Percentiles rank a stretch among this genome's conserved stretches.
Conservation (phyloP, 2,329 filamentous ascomycete species). For the Phaeosphaeria sp. region DNA sequence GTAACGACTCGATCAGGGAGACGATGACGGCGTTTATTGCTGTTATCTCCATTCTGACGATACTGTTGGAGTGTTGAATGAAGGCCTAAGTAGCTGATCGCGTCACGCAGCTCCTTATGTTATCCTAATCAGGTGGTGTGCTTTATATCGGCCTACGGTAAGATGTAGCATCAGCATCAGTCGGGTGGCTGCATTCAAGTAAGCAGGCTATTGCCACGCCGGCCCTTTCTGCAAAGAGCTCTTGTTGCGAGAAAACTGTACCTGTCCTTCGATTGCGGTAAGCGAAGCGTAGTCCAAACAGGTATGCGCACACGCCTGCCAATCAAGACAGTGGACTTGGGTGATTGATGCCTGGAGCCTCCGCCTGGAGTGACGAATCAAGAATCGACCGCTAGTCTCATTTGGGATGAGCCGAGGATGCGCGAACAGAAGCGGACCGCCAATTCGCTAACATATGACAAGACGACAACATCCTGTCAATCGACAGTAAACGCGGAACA, state of each 20-base stretch:
- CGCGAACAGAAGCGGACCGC: background rate
- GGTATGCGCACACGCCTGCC: background rate
- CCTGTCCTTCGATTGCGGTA: background rate
- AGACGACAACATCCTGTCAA: background rate
- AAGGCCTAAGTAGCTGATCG: too few species aligned
- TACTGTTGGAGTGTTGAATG: background rate
- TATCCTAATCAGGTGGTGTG: background rate
- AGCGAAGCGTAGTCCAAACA: background rate
- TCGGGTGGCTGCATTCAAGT: background rate
- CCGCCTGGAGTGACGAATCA: background rate
- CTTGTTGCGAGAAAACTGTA: background rate
- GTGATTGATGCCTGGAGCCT: background rate
- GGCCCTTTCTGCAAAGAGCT: background rate
- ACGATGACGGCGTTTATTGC: conserved; percentile 19
- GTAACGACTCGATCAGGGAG: conserved; percentile 25
- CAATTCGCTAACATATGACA: background rate
- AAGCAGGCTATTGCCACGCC: background rate
- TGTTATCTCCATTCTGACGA: conserved; percentile 20
- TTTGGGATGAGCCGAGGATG: background rate
- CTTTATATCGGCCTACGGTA: background rate
- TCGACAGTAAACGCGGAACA: too few species aligned
- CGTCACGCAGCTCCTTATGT: too few species aligned
- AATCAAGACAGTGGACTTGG: background rate
- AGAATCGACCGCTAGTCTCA: background rate
- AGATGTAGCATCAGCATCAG: background rate